Evolutionary conservation across 495 filamentous ascomycete genomes (phyloP).

Genomic region (Hyaloscypha finlandica): DNA sequence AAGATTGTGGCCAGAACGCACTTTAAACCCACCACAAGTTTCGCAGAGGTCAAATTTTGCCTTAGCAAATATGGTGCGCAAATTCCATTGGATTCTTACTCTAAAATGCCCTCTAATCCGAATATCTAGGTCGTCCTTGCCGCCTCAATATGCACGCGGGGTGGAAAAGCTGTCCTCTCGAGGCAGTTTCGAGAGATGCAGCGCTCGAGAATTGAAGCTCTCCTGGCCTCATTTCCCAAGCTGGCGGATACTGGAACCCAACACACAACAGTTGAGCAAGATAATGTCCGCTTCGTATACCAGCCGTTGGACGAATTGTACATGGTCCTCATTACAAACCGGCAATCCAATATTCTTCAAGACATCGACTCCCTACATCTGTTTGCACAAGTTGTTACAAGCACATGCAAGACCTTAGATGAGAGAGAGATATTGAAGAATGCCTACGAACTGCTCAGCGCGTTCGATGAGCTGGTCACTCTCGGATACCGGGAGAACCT

Average conservation of each 20-base stretch:
- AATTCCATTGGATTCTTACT: not conserved
- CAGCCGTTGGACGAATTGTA: slow-evolving; percentile 98
- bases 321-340: slow-evolving; percentile 99
- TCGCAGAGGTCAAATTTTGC: slow-evolving; percentile 31
- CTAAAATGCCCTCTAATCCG: slow-evolving; percentile 24
- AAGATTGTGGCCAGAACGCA: not conserved
- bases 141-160: slow-evolving; percentile 97
- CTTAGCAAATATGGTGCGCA: slow-evolving; percentile 31
- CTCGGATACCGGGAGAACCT: slow-evolving; percentile 95
- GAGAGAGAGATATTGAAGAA: slow-evolving; percentile 92
- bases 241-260: slow-evolving; percentile 92
- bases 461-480: slow-evolving; percentile 95
- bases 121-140: slow-evolving; percentile 85
- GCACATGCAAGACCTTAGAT: slow-evolving; percentile 93
- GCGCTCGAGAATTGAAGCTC: slow-evolving; percentile 90
- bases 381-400: slow-evolving; percentile 94
- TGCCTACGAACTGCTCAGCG: slow-evolving; percentile 92
- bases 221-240: slow-evolving; percentile 95
- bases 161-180: slow-evolving; percentile 95
- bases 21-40: slow-evolving; percentile 16
- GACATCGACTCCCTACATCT: slow-evolving; percentile 98
- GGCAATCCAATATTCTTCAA: slow-evolving; percentile 97
- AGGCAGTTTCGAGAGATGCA: slow-evolving; percentile 96
- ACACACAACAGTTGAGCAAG: slow-evolving; percentile 96
- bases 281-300: slow-evolving; percentile 99